Base-by-base conservation (phyloP, 1,284 basidiomycete species). In the Coniferiporia sulphurascens region DNA sequence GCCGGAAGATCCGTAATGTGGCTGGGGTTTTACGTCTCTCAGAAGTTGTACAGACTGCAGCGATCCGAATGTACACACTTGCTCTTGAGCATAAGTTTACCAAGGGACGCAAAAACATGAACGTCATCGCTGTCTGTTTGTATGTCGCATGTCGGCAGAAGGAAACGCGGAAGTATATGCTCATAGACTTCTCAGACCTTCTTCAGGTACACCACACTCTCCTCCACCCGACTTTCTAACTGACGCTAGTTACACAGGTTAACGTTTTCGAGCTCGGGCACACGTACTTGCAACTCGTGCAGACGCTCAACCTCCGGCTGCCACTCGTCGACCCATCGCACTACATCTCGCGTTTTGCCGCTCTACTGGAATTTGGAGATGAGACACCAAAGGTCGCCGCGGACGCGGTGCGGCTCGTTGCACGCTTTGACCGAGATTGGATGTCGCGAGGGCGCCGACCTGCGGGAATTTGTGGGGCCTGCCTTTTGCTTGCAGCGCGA, bases 241-340 rank as follows among this genome's bases (percentile, higher is more conserved):
- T 38, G 4, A 19, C 27, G 53, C 38, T 15, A 9, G 35, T 9
- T 12, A 4, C 49, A 5, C 66, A 96, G 92, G 93, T 98, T 66
- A 99, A 99, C 69, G 97, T 99, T 7, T 99, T 98, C 68, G 93
- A 95, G 68, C 88, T 99, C 22, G 97, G 97, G 0, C 89, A 95
- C 58, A 96, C 92, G 0, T 99, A 98, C 69, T 86, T 99, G 52
- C 93, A 97, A 70, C 87, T 99, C 27, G 87, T 98, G 4, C 88
- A 92, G 67, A 89, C 88, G 0, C 86, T 99, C 62, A 89, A 92
- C 65, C 81, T 99, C n/a, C 83, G 84, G 45, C 81, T 97, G 7
- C 92, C 92, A 0, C 84, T 95, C 52, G 90, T 98, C 66, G 97
- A 99, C 69, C 97, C 97, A 0, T 94, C 94, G 0, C 92, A 98